A percentile compares a stretch with the other conserved stretches of the same genome.
These are phyloP conservation scores for Xylaria sp. DNA, from an alignment of 2,329 filamentous ascomycete genomes.

Conservation along the genomic window DNA sequence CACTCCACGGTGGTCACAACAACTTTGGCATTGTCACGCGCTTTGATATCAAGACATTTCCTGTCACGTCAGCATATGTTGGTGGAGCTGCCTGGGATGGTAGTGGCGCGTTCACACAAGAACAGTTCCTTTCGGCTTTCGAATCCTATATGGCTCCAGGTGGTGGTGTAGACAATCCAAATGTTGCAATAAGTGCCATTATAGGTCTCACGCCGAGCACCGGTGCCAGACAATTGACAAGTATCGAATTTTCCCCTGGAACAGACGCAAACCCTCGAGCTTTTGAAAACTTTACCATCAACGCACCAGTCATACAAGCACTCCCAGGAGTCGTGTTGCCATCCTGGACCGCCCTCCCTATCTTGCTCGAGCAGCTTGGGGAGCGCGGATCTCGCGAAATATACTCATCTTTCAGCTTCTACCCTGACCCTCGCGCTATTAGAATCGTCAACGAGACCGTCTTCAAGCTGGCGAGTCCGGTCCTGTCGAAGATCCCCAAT, in stretches of 20 bases:
- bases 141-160: conserved; percentile 38
- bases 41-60: conserved; percentile 50
- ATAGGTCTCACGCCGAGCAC: conserved; percentile 29
- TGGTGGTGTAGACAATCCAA: conserved; percentile 40
- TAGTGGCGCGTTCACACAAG: conserved; percentile 2
- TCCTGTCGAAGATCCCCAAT: conserved; percentile 28
- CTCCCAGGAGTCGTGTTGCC: conserved; percentile 9
- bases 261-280: conserved; percentile 26
- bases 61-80: conserved; percentile 30
- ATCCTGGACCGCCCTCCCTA: conserved; percentile 16
- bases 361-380: conserved; percentile 8
- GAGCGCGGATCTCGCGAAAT: conserved; percentile 17
- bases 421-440: conserved; percentile 15
- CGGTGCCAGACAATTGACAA: conserved; percentile 28
- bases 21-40: conserved; percentile 57
- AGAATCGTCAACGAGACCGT: conserved; percentile 29
- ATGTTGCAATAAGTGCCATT: conserved; percentile 36
- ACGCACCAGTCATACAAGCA: conserved; percentile 12
- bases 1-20: conserved; percentile 58
- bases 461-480: conserved; percentile 25
- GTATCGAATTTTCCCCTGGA: conserved; percentile 33
- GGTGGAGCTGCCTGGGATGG: conserved; percentile 32
- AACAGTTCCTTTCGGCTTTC: conserved; percentile 29
- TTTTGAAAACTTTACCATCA: conserved; percentile 40
- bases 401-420: conserved; percentile 22